Conservation (phyloP, 176 grass and related monocot species). For the Carex cristatella region DNA sequence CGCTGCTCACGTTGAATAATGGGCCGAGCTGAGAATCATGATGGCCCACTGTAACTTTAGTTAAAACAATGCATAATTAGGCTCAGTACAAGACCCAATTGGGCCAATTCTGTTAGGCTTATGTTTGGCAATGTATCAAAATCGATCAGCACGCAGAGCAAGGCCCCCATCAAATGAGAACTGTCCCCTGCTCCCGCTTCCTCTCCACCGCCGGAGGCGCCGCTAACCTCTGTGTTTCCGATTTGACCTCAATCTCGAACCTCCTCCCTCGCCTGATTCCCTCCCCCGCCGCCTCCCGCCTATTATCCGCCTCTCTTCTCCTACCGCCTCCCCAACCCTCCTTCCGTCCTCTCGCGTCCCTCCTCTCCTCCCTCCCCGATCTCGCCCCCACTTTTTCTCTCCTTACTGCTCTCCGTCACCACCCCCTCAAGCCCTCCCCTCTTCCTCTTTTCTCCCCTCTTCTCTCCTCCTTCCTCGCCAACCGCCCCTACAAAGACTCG, state of each 20-base stretch:
- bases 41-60: not conserved
- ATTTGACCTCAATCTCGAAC: slow-evolving; percentile 4
- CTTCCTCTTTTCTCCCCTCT: slow-evolving; percentile 33
- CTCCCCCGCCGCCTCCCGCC: not conserved
- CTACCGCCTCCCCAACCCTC: slow-evolving; percentile 17
- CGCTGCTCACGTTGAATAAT: not conserved
- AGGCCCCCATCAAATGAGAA: not conserved
- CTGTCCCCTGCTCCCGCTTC: not conserved
- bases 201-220: not conserved
- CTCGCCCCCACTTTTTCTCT: slow-evolving; percentile 21
- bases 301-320: not conserved
- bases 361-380: slow-evolving; percentile 31
- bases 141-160: not conserved
- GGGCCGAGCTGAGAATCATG: not conserved
- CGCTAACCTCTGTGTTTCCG: not conserved
- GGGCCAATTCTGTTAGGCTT: not conserved
- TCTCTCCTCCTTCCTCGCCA: slow-evolving; percentile 25
- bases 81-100: not conserved
- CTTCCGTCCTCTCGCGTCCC: not conserved
- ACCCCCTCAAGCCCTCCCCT: slow-evolving; percentile 32
- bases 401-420: slow-evolving; percentile 32
- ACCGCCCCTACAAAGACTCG: slow-evolving; percentile 20
- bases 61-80: no score
- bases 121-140: not conserved
- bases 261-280: slow-evolving; percentile 23